Evolutionary conservation across 1,139 yeast species (phyloP).

Genomic region (Scheffersomyces illinoinensis): DNA sequence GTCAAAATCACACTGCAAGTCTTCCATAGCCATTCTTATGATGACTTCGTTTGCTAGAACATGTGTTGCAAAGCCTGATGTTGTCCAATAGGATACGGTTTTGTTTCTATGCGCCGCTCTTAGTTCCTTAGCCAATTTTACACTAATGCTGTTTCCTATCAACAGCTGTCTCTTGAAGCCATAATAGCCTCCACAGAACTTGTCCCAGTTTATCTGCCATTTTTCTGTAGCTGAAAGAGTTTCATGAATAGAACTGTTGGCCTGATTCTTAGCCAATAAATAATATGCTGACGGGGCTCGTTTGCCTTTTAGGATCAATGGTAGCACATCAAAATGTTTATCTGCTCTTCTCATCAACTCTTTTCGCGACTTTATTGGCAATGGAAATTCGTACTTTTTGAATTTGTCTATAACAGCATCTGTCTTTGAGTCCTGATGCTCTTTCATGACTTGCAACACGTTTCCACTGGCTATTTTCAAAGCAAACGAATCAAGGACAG

Average conservation of each 20-base stretch:
- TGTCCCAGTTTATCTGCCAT: conserved; percentile 44
- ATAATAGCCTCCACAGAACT: conserved; percentile 60
- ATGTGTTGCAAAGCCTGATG: conserved; percentile 53
- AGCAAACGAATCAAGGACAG: conserved; percentile 7
- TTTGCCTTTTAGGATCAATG: conserved; percentile 45
- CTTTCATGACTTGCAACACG: conserved; percentile 13
- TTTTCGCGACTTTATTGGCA: conserved; percentile 25
- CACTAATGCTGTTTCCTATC: conserved; percentile 41
- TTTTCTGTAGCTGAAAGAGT: conserved; percentile 51
- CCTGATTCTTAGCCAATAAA: conserved; percentile 43
- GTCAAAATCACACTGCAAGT: conserved; percentile 34
- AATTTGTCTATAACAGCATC: conserved; percentile 20
- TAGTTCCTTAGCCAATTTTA: conserved; percentile 28
- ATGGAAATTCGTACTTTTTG: conserved; percentile 23
- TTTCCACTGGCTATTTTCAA: conserved; percentile 7
- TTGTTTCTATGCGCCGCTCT: conserved; percentile 30
- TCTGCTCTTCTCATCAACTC: conserved; percentile 25
- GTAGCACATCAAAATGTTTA: conserved; percentile 33
- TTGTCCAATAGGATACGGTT: conserved; percentile 62
- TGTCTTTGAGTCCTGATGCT: conserved; percentile 14
- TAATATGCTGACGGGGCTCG: conserved; percentile 47
- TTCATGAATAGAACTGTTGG: conserved; percentile 36
- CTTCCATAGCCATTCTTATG: conserved; percentile 51
- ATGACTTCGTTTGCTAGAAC: conserved; percentile 67
- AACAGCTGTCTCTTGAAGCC: conserved; percentile 59